Conservation (phyloP, 257 asterid species). For the Jasminum sambac region DNA sequence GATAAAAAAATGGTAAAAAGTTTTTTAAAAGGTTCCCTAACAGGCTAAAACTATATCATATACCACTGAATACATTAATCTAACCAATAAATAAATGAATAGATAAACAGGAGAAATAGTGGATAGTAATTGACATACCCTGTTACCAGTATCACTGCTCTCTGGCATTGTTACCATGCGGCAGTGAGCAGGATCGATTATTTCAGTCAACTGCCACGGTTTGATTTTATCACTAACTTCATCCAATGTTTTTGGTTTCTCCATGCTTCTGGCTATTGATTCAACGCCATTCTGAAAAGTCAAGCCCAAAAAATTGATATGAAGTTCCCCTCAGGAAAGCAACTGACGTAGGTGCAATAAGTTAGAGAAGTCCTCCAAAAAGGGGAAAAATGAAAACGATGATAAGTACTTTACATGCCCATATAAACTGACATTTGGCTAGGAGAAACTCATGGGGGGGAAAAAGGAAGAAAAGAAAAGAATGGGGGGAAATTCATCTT, state of each 20-base stretch:
- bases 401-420: neutral
- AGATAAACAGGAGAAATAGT: neutral
- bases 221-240: constrained; percentile 71
- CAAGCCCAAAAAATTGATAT: constrained; percentile 8
- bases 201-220: constrained; percentile 88
- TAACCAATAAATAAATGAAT: neutral
- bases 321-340: constrained; percentile 16
- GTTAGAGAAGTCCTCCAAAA: neutral
- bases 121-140: constrained; percentile 43
- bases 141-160: constrained; percentile 65
- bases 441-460: neutral
- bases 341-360: constrained; percentile 10
- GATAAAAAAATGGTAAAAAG: too few relatives aligned
- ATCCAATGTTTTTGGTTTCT: constrained; percentile 74
- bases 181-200: constrained; percentile 79
- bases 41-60: constrained; percentile 30
- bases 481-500: too few relatives aligned
- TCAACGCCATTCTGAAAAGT: constrained; percentile 84
- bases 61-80: constrained; percentile 9
- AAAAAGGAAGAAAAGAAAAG: too few relatives aligned
- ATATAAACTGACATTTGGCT: neutral
- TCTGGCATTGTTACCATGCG: constrained; percentile 91
- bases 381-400: neutral
- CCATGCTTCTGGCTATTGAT: constrained; percentile 71
- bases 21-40: too few relatives aligned